Base-by-base conservation (phyloP, 2,329 filamentous ascomycete genomes). In the Ambrosiella xylebori region DNA sequence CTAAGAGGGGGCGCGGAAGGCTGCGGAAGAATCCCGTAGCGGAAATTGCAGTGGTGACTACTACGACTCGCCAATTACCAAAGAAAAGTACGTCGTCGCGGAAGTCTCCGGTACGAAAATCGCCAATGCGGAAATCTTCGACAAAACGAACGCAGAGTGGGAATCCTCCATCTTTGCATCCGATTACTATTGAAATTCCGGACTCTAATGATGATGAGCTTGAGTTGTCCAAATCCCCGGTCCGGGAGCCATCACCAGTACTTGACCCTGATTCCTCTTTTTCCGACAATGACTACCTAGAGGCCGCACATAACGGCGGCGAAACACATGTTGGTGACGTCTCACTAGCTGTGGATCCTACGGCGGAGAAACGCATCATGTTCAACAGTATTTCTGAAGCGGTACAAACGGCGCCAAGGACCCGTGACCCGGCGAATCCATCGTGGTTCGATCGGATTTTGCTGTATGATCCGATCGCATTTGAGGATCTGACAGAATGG, bases 371-470 rank as follows among this genome's bases (percentile, higher is more conserved):
- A 62, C 63, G 69, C 0, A 66, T 65, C 0, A 64, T 81, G 27
- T 81, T 81, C 61, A 64, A 65, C 35, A 68, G 73, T 62, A 81
- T 85, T 56, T 78, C 76, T 0, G 70, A 71, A 44, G 80, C 80
- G 0, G 71, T 85, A 8, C 76, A 65, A 7, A 70, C 71, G 0
- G 72, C 74, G 3, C 74, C 79, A 2, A 73, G 72, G 11, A 74
- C 77, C 0, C 72, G 64, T 3, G 72, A 82, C 62, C 70, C 75
- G 0, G 62, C 63, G 6, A 67, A 75, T 1, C 81, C 80, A 12
- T 88, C 80, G 1, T 97, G 90, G 87, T 77, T 94, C 64, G 88
- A 97, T 69, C 94, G 89, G 71, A 96, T 98, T 52, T 74, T 97
- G 5, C 80, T 97, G 67, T 97, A 94, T 67, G 90, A 97, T 65